phyloP scores from a whole-genome alignment of 1,139 yeast genomes.

The Pichiaceae sp. region DNA sequence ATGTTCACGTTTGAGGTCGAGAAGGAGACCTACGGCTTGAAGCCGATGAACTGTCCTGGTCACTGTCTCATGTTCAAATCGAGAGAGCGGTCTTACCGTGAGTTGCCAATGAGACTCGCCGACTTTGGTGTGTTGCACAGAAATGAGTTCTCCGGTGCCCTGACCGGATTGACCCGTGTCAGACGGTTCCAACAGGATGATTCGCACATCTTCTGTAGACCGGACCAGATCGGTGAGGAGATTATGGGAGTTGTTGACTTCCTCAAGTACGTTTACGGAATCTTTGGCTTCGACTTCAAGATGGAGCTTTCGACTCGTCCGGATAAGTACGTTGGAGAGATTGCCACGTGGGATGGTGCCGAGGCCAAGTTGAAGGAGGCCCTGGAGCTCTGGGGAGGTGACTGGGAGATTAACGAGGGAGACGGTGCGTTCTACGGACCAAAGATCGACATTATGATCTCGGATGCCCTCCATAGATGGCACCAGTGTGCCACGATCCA shows the following conservation, averaged over 20 bases:
- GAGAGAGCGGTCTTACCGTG: constrained; percentile 81
- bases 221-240: constrained; percentile 73
- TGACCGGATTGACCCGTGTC: constrained; percentile 90
- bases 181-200: constrained; percentile 98
- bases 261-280: constrained; percentile 67
- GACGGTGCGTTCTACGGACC: constrained; percentile 99
- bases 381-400: constrained; percentile 48
- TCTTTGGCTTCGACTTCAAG: constrained; percentile 71
- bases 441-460: constrained; percentile 76
- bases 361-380: constrained; percentile 65
- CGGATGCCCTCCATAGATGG: constrained; percentile 73
- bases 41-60: constrained; percentile 99
- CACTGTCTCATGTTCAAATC: constrained; percentile 83
- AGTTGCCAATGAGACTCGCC: constrained; percentile 80
- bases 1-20: constrained; percentile 96
- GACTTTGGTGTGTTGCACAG: constrained; percentile 94
- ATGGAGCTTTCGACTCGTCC: constrained; percentile 87
- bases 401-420: constrained; percentile 76
- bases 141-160: constrained; percentile 92
- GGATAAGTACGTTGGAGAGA: constrained; percentile 72
- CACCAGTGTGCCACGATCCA: constrained; percentile 97
- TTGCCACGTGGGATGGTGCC: constrained; percentile 79
- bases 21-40: constrained; percentile 81
- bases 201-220: constrained; percentile 91
- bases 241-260: constrained; percentile 67